These are phyloP conservation scores for Colletotrichum graminicola DNA, from an alignment of 2,329 filamentous ascomycete genomes.

Conservation along the genomic window DNA sequence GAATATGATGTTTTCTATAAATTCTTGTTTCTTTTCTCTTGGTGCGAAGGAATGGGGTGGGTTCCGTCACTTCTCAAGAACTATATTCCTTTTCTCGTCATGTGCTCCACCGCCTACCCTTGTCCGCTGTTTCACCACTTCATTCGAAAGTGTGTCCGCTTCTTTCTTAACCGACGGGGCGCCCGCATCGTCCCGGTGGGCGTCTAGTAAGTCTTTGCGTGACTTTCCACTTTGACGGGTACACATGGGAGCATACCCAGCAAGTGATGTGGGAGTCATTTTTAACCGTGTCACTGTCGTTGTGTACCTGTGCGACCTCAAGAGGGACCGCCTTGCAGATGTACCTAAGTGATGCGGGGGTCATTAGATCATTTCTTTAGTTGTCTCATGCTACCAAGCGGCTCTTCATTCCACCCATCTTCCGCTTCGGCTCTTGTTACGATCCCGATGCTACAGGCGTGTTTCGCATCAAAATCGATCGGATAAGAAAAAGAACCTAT, in stretches of 20 bases:
- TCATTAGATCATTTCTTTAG: neutral
- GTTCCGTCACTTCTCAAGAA: neutral
- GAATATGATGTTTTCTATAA: neutral
- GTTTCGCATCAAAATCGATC: neutral
- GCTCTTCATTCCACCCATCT: neutral
- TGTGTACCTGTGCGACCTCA: too few species aligned
- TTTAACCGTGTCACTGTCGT: too few species aligned
- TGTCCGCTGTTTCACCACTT: neutral
- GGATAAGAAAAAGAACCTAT: too few species aligned
- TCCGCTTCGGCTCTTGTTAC: neutral
- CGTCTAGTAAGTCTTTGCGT: neutral
- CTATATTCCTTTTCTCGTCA: neutral
- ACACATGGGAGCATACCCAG: neutral
- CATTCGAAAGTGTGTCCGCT: neutral
- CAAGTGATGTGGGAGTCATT: neutral
- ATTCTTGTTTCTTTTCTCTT: too few species aligned
- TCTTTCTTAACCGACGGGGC: neutral
- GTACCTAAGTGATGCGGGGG: neutral
- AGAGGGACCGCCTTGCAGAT: too few species aligned
- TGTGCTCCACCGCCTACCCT: neutral
- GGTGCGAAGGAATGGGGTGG: too few species aligned
- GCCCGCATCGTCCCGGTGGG: too few species aligned
- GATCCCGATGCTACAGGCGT: neutral
- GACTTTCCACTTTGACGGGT: neutral
- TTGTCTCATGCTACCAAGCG: neutral